Evolutionary conservation across 345 rosid species (phyloP).

Genomic region (Rhodamnia argentea): DNA sequence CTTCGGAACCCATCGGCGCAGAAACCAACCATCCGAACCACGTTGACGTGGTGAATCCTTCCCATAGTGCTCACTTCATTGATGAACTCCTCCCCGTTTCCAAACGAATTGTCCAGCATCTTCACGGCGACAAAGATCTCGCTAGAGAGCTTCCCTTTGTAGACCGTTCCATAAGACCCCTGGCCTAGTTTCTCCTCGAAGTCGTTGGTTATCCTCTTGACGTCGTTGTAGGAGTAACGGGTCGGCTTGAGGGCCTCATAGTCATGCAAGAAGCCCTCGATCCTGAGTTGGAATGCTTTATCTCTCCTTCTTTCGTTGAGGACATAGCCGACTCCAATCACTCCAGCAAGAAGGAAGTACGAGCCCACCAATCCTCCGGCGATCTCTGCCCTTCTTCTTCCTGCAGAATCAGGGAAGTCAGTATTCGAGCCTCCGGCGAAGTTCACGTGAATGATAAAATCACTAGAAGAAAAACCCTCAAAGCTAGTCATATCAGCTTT

Average conservation of each 20-base stretch:
- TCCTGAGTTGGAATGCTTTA: background rate
- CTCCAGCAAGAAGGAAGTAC: background rate
- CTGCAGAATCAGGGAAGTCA: background rate
- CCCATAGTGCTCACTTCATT: slow-evolving; percentile 17
- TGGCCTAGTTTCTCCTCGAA: slow-evolving; percentile 8
- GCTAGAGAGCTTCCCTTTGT: slow-evolving; percentile 7
- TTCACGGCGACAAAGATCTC: slow-evolving; percentile 15
- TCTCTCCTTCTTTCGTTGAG: background rate
- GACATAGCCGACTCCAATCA: background rate
- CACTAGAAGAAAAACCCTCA: background rate
- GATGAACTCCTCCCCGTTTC: slow-evolving; percentile 13
- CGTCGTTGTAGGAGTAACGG: background rate
- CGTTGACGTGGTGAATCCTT: slow-evolving; percentile 17
- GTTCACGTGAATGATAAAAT: background rate
- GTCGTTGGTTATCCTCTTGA: slow-evolving; percentile 5
- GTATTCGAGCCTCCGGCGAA: background rate
- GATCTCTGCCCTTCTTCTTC: background rate
- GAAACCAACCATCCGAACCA: slow-evolving; percentile 11
- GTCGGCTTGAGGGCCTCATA: slow-evolving; percentile 15
- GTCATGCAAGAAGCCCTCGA: slow-evolving; percentile 7
- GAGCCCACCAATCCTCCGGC: background rate
- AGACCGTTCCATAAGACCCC: slow-evolving; percentile 18
- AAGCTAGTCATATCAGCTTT: background rate
- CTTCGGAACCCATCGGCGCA: slow-evolving; percentile 5
- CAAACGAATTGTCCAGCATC: slow-evolving; percentile 4